Evolutionary conservation across 805 yeast species (phyloP), one percentile per base, ranked within the genome.

Genomic region (Lipomyces sp.): DNA sequence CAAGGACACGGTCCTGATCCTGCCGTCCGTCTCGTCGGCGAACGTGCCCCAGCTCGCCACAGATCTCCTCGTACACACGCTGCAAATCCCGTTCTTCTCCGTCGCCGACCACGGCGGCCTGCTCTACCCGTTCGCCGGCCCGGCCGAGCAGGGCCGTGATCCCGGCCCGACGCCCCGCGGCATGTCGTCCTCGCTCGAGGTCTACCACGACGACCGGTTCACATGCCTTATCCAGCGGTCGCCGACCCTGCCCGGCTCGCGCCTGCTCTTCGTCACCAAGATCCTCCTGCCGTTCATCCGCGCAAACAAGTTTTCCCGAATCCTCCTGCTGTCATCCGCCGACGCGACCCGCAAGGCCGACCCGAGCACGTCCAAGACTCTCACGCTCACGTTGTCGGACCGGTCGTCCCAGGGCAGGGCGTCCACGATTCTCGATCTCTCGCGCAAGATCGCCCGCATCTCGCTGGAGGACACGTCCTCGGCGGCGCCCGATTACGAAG

Each of bases 1-100:
- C 26, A 18, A 22, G n/a, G 36, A 39, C 29, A 55, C 58, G 10
- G 62, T 67, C 47, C 62, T 72, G 22, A 63, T 91, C 0, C 37
- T 93, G 1, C 98, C 98, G 0, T 69, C 89, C 0, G 84, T 93
- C 0, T 81, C 96, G 2, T 77, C 86, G 4, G 98, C 95, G 6
- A 93, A 91, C 62, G 84, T 89, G 2, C 95, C 98, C 0, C 98
- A 93, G 65, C 70, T 91, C 43, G 69, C 90, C 0, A 67, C 78
- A 4, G 98, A 90, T 66, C 71, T 90, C 28, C 68, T 91, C 23
- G 71, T 89, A 8, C 84, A 83, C 61, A 79, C 82, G n/a, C 68
- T 77, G 22, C 73, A 72, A 3, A 77, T 83, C 51, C 55, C 67
- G 49, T 77, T 76, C 34, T 72, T 83, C 2, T 80, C 77, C 10